Evolutionary conservation across 2,329 filamentous ascomycete genomes (phyloP), one percentile per base, ranked within the genome.

Genomic region (Fusarium anguioides): DNA sequence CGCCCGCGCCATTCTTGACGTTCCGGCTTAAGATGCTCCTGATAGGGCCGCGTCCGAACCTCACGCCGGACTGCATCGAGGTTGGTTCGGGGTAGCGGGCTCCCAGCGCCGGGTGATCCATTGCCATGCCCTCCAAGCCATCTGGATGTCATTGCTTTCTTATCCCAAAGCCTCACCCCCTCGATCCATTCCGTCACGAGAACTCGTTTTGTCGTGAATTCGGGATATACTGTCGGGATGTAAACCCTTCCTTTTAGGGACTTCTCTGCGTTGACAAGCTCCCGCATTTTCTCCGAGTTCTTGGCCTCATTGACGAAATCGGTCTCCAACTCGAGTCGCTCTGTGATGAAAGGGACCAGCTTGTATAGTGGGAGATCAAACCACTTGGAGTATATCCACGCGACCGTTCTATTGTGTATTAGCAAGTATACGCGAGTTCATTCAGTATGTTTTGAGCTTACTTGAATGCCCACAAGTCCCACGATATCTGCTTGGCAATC

Each of bases 101-200:
- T 82, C 8, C 92, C 91, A 47, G 91, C 90, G 18, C 95, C 94
- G 5, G 93, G 91, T 24, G 91, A 95, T 6, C 92, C 93, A 62
- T 87, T 83, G 17, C 90, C 87, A 81, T 89, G 87, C 8, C 92
- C 91, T 21, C 94, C 94, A 35, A 89, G 81, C 95, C 96, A 98
- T 6, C 86, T 83, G 4, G 85, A 85, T 0, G 88, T 91, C 75
- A 97, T 90, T 51, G 90, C 85, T 57, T 92, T 89, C 77, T 96
- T 96, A 73, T 98, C 95, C 93, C 94, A 97, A 4, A 99, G 83
- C 3, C 94, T 87, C 4, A 97, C 89, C 8, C 96, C 96, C 79
- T 99, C 96, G 60, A 99, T 96, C 96, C 96, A 99, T 77, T 99
- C 96, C 0, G 95, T 94, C 1, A 94, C 96, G 82, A 99, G 90